Evolutionary conservation across 176 grass and related monocot species (phyloP), one percentile per base, ranked within the genome.

Genomic region (Cymbopogon citratus): DNA sequence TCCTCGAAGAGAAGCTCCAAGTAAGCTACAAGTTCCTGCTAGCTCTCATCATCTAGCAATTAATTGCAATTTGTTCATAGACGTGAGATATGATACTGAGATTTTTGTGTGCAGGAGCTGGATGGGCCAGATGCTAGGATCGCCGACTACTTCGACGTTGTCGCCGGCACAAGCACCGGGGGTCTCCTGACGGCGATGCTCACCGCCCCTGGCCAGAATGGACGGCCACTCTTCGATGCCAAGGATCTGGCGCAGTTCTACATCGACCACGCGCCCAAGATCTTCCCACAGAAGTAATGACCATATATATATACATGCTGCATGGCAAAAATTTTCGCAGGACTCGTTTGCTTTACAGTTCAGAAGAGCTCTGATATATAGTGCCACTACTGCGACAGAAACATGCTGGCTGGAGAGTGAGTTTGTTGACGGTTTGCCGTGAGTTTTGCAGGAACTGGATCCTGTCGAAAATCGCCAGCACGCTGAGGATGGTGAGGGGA

Each of bases 91-190:
- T n/a, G n/a, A n/a, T n/a, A n/a, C n/a, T n/a, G n/a, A n/a, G n/a
- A n/a, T n/a, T n/a, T n/a, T n/a, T n/a, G n/a, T 59, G 54, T 78
- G 51, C 19, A 97, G 94, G 86, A 85, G 46, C 68, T 92, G 15
- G 92, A 94, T 44, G 92, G 89, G 3, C 63, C 81, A 15, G 86
- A 86, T 44, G 86, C 80, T 52, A 81, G 92, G 76, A 80, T 94
- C 10, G 89, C 89, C 1, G 84, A 94, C 85, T 94, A 94, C 76
- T 94, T 94, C 23, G 92, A 91, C 65, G 89, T 91, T 0, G 56
- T 94, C 10, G 89, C 92, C 4, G 92, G 92, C 52, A 91, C 92
- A 5, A 94, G 92, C 83, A 94, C 92, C 4, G 92, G 92, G 0
- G 92, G 92, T 40, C 86, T 94, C 8, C 36, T 94, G 59, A 83